A percentile compares a stretch with the other conserved stretches of the same genome.
phyloP scores from a whole-genome alignment of 768 basidiomycete genomes.

The Mycena amicta region DNA sequence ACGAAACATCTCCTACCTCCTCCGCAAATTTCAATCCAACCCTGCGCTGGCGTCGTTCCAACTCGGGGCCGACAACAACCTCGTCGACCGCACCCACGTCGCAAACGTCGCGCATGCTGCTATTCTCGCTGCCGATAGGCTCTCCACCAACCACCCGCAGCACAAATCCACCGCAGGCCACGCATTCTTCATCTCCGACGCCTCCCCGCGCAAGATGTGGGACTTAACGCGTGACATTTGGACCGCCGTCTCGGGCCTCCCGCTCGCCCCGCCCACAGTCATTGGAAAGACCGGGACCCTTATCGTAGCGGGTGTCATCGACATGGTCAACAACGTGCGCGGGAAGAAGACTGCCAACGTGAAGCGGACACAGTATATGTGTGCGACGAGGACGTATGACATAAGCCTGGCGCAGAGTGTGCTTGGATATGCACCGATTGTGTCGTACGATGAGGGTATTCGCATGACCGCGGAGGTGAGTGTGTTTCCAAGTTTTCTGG shows the following conservation, averaged over 20 bases:
- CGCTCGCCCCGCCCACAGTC: slow-evolving; percentile 23
- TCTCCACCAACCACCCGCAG: slow-evolving; percentile 37
- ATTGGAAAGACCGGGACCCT: slow-evolving; percentile 37
- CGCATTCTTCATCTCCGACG: slow-evolving; percentile 59
- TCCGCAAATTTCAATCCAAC: slow-evolving; percentile 30
- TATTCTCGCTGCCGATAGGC: slow-evolving; percentile 51
- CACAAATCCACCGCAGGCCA: slow-evolving; percentile 49
- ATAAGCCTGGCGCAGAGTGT: slow-evolving; percentile 49
- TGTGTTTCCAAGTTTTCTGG: no score
- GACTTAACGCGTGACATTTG: slow-evolving; percentile 46
- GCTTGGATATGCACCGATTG: slow-evolving; percentile 53
- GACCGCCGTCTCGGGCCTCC: slow-evolving; percentile 23
- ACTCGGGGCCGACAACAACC: slow-evolving; percentile 49
- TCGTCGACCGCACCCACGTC: slow-evolving; percentile 58
- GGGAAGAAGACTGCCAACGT: slow-evolving; percentile 45
- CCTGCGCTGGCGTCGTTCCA: slow-evolving; percentile 33
- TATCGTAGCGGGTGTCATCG: slow-evolving; percentile 39
- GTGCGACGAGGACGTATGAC: slow-evolving; percentile 48
- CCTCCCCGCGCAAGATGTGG: slow-evolving; percentile 56
- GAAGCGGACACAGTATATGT: slow-evolving; percentile 42
- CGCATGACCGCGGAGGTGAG: slow-evolving; percentile 36
- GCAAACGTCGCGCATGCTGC: slow-evolving; percentile 57
- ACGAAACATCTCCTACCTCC: slow-evolving; percentile 37
- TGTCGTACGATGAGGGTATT: slow-evolving; percentile 51
- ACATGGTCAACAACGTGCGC: slow-evolving; percentile 35